Base-by-base conservation (phyloP, 2,329 filamentous ascomycete species). In the Colletotrichum karsti region DNA sequence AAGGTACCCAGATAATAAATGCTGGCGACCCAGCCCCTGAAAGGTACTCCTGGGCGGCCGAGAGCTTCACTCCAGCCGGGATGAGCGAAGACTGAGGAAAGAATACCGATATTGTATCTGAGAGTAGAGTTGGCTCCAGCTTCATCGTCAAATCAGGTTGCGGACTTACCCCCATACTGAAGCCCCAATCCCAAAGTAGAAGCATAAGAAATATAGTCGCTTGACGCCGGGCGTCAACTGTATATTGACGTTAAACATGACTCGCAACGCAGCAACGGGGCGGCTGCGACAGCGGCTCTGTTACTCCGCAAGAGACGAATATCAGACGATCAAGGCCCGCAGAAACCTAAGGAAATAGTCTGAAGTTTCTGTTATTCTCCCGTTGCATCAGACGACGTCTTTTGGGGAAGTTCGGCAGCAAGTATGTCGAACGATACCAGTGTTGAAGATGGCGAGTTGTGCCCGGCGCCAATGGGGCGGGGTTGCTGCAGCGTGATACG, bases 1-100 rank as follows among this genome's bases (percentile, higher is more conserved):
- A 85, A 86, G 5, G 87, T 88, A 48, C 87, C 87, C 15, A 87
- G 73, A 71, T 89, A 89, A 78, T 89, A 89, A 35, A 88, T 83
- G 42, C 82, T 84, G 1, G 87, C 88, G 72, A 90, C 83, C 41
- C 86, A 74, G 7, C 87, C 87, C 56, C 79, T 87, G 54, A 80
- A 79, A 6, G 81, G 13, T 7, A 76, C 2, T 85, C 80, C 2
- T 77, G 78, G 6, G 82, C 85, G 26, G 10, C 82, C 75, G 10
- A 88, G 80, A 7, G 83, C 77, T 18, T 79, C 74, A n/a, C 78
- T 77, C 77, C 87, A 90, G 18, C 87, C 87, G 0, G 83, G 83
- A 71, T 88, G 84, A 5, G 88, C 85, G 58, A 88, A 85, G 39
- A 90, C 80, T 1, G 86, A 86, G 1, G 85, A 85, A 18, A 89